These are phyloP conservation scores for Fonsecaea pedrosoi DNA, from an alignment of 2,329 filamentous ascomycete genomes.

Conservation along the genomic window DNA sequence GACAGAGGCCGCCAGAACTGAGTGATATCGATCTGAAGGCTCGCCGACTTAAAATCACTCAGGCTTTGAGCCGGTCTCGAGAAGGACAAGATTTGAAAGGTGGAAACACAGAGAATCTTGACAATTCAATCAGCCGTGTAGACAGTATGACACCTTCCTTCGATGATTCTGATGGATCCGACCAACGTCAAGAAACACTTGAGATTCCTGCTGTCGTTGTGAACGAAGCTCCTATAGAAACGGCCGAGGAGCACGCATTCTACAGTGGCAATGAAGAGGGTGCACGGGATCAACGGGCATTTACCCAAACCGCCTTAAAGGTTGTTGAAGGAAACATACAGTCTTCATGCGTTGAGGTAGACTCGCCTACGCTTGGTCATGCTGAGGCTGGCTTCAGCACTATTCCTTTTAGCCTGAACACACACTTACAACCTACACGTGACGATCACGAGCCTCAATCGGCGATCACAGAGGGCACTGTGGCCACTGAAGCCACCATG, in stretches of 20 bases:
- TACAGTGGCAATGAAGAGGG: constrained; percentile 25
- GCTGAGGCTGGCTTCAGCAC: constrained; percentile 22
- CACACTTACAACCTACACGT: constrained; percentile 26
- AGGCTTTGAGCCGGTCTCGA: constrained; percentile 73
- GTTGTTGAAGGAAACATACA: constrained; percentile 25
- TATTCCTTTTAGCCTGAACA: constrained; percentile 36
- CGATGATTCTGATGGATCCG: constrained; percentile 25
- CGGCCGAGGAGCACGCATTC: constrained; percentile 31
- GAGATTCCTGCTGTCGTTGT: constrained; percentile 36
- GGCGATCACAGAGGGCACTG: constrained; percentile 65
- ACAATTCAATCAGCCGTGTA: constrained; percentile 23
- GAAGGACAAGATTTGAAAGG: constrained; percentile 38
- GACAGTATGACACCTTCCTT: constrained; percentile 29
- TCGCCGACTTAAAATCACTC: constrained; percentile 78
- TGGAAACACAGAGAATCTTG: constrained; percentile 1
- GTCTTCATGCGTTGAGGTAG: constrained; percentile 42
- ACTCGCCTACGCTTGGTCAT: constrained; percentile 58
- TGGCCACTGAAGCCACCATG: constrained; percentile 64
- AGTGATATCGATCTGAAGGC: constrained; percentile 85
- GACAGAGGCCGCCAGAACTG: constrained; percentile 63
- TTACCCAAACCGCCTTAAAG: constrained; percentile 41
- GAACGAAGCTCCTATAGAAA: constrained; percentile 24
- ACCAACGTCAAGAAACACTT: constrained; percentile 10
- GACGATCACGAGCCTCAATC: constrained; percentile 43
- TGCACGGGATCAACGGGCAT: constrained; percentile 35